Percentiles rank a stretch among this genome's conserved stretches.
Evolutionary conservation across 2,329 filamentous ascomycete genomes (phyloP).

Genomic region (Rutstroemia sp.): DNA sequence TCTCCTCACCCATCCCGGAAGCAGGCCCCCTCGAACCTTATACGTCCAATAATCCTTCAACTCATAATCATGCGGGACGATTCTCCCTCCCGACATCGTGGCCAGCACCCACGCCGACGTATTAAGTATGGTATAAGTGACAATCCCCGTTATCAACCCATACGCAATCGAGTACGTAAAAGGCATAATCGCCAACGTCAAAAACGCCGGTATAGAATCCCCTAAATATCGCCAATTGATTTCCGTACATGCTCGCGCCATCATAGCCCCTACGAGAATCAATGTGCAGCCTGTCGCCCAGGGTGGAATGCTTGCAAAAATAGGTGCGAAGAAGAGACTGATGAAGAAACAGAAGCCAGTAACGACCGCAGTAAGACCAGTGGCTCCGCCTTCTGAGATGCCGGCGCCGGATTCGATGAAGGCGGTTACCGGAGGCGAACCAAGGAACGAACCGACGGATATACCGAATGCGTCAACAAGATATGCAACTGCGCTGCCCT

Average conservation of each 20-base stretch:
- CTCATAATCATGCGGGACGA: conserved; percentile 68
- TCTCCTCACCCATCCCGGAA: conserved; percentile 67
- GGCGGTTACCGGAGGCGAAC: conserved; percentile 73
- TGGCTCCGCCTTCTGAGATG: conserved; percentile 80
- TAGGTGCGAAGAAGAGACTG: conserved; percentile 81
- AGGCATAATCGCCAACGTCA: conserved; percentile 79
- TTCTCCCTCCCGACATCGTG: conserved; percentile 56
- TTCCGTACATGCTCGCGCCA: conserved; percentile 69
- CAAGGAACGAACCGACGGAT: conserved; percentile 71
- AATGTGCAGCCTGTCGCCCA: conserved; percentile 89
- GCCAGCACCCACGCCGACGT: conserved; percentile 61
- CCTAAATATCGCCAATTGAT: conserved; percentile 88
- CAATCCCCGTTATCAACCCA: conserved; percentile 72
- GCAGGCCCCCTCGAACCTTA: conserved; percentile 63
- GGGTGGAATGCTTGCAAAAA: conserved; percentile 81
- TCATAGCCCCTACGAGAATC: conserved; percentile 80
- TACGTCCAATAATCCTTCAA: conserved; percentile 77
- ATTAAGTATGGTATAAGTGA: conserved; percentile 72
- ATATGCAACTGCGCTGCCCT: conserved; percentile 77
- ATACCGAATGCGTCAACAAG: conserved; percentile 75
- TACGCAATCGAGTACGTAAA: conserved; percentile 87
- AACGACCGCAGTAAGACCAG: conserved; percentile 73
- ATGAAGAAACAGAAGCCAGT: conserved; percentile 81
- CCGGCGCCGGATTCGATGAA: conserved; percentile 87
- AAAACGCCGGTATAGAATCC: conserved; percentile 76